phyloP scores from a whole-genome alignment of 2,329 filamentous ascomycete species.

The Fusarium floridanum region DNA sequence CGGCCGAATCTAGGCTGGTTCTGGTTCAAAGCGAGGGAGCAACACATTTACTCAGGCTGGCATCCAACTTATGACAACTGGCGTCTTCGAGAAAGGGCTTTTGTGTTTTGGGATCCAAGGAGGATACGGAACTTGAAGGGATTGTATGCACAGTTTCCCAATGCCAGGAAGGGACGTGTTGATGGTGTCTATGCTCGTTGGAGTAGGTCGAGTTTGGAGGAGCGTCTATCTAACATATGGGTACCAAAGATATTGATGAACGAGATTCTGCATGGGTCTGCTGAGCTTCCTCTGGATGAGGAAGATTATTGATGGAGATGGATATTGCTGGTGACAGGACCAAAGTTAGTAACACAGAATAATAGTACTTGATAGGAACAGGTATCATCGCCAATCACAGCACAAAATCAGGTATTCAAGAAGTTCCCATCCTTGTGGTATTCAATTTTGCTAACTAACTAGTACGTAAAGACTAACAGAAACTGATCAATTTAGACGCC shows the following conservation, averaged over 20 bases:
- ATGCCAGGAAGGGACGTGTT: neutral
- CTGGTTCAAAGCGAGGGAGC: neutral
- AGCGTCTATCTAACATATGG: neutral
- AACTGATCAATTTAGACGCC: slow-evolving; percentile 13
- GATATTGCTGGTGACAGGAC: neutral
- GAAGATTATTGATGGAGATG: neutral
- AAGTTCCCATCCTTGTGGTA: neutral
- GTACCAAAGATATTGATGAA: neutral
- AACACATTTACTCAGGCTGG: neutral
- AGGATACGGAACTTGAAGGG: neutral
- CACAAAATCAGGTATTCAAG: neutral
- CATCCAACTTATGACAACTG: neutral
- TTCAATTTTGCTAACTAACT: slow-evolving; percentile 17
- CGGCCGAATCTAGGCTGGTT: neutral
- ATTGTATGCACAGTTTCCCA: neutral
- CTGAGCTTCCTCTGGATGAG: neutral
- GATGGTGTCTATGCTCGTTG: neutral
- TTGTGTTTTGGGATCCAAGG: neutral
- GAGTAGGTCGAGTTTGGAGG: neutral
- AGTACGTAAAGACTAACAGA: slow-evolving; percentile 12
- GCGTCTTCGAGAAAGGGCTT: neutral
- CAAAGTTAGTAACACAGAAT: neutral
- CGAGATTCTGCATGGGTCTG: neutral
- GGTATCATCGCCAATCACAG: neutral
- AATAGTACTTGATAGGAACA: neutral